Evolutionary conservation across 441 rosid genomes (phyloP).

Genomic region (Bocquillonia castaneifolia): DNA sequence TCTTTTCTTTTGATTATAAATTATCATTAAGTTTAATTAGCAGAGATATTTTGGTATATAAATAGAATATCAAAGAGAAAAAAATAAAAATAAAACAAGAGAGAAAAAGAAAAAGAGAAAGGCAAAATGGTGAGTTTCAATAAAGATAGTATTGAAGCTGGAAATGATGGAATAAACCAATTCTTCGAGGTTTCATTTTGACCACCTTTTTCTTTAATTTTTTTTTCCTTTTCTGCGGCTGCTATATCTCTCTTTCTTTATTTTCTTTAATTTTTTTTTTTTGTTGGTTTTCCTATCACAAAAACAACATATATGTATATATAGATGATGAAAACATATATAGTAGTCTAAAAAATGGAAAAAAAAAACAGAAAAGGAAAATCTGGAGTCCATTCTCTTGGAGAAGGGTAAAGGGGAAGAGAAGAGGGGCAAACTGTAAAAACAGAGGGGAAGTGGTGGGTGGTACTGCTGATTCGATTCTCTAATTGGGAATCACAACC

Average conservation of each 20-base stretch:
- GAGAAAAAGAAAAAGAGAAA: conserved; percentile 38
- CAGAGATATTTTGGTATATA: neutral
- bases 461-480: conserved; percentile 53
- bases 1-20: neutral
- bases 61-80: neutral
- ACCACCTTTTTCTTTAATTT: conserved; percentile 57
- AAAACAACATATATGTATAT: neutral
- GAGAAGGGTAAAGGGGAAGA: conserved; percentile 69
- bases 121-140: conserved; percentile 60
- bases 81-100: conserved; percentile 12
- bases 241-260: conserved; percentile 21
- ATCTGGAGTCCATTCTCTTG: conserved; percentile 91
- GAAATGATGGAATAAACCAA: conserved; percentile 50
- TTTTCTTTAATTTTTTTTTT: neutral
- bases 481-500: conserved; percentile 69
- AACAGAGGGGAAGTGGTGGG: conserved; percentile 35
- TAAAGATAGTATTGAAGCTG: conserved; percentile 63
- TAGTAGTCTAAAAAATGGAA: neutral
- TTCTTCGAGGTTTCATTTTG: conserved; percentile 79
- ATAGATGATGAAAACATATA: neutral
- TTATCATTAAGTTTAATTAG: neutral
- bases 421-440: conserved; percentile 49
- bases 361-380: neutral
- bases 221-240: conserved; percentile 42
- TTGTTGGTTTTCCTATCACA: conserved; percentile 10